Base-by-base conservation (phyloP, 139 green algal genomes). In the Klebsormidium nitens region DNA sequence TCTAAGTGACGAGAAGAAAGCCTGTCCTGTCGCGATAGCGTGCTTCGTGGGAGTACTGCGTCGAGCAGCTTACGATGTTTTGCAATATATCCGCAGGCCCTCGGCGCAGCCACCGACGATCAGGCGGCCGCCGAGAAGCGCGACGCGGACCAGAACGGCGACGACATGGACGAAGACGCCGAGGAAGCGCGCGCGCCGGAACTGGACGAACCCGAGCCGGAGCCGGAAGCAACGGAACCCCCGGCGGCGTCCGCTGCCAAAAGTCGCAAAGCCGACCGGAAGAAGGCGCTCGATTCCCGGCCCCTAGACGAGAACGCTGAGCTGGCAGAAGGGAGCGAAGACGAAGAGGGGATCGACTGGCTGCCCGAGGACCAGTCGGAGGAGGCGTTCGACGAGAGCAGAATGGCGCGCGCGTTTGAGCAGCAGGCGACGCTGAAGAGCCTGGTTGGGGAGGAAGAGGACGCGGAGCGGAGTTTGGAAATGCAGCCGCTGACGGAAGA, bases 71-170 rank as follows among this genome's bases (percentile, higher is more conserved):
- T 49, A 19, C 37, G 38, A n/a, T n/a, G n/a, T n/a, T n/a, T n/a
- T n/a, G n/a, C n/a, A n/a, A n/a, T n/a, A n/a, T n/a, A n/a, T n/a
- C n/a, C n/a, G 28, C 84, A 91, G 63, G 82, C 89, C 6, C 67
- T 96, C 37, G 92, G 85, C 0, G 66, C 86, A 1, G 92, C 92
- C 1, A 97, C 92, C 0, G 87, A 96, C 66, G 92, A 97, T 47
- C 92, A 97, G 76, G 87, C 84, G 17, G 49, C 44, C 14, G 67
- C 49, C 4, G 52, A 52, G 32, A 66, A 75, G 17, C 8, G 34
- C 37, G 38, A 72, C 36, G 39, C 62, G 37, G 36, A 70, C 23
- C 28, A 78, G 38, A 38, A 64, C 32, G 70, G 70, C 26, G 28
- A 49, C 19, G 66, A 14, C 23, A 65, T 61, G 74, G 39, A 69